phyloP scores from a whole-genome alignment of 2,329 filamentous ascomycete species.

The Fonsecaea erecta region DNA sequence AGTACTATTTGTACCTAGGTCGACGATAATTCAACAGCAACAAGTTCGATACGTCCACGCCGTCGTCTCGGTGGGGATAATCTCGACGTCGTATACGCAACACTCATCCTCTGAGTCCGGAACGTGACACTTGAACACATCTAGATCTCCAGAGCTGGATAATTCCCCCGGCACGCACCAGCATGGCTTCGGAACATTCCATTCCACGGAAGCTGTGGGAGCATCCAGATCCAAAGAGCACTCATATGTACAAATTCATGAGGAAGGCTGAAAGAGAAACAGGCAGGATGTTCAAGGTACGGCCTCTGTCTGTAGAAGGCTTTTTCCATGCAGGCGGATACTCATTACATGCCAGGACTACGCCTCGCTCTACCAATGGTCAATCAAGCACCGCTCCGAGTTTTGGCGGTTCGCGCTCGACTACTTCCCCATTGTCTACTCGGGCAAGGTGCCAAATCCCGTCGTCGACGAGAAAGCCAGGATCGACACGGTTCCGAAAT shows the following conservation, averaged over 20 bases:
- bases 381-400: conserved; percentile 62
- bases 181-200: conserved; percentile 22
- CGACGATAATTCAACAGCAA: too few species aligned
- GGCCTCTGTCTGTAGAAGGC: neutral
- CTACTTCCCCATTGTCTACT: conserved; percentile 64
- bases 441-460: conserved; percentile 53
- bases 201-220: conserved; percentile 60
- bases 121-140: too few species aligned
- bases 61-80: too few species aligned
- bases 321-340: neutral
- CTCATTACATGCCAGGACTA: conserved; percentile 58
- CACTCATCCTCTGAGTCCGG: too few species aligned
- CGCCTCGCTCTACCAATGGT: conserved; percentile 72
- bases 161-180: neutral
- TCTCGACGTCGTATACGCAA: too few species aligned
- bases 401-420: conserved; percentile 72
- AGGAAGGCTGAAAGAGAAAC: conserved; percentile 17
- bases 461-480: conserved; percentile 72
- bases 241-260: conserved; percentile 67
- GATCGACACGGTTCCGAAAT: conserved; percentile 71
- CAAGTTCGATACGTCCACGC: too few species aligned
- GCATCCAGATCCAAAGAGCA: conserved; percentile 65
- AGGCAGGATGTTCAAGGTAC: conserved; percentile 16
- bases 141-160: too few species aligned
- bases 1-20: too few species aligned